Conservation (phyloP, 108 stramenopile species). For the Schizochytrium sp. region DNA sequence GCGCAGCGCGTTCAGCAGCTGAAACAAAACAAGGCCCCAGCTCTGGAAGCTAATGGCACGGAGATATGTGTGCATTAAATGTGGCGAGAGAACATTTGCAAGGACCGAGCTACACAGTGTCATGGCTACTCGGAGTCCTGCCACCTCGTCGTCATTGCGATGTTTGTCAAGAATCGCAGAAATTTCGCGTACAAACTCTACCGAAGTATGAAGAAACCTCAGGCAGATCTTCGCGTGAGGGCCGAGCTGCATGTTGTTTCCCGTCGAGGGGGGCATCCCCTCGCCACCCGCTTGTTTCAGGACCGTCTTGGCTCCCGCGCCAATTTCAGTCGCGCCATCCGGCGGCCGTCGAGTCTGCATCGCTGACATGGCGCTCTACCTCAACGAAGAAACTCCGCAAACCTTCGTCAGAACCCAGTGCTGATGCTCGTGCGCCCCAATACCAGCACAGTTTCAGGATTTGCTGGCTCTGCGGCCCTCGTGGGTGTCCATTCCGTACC, state of each 20-base stretch:
- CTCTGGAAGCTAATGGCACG: slow-evolving; percentile 19
- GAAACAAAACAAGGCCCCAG: slow-evolving; percentile 1
- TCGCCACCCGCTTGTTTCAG: not conserved
- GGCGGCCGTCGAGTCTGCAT: too few species aligned
- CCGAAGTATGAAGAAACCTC: not conserved
- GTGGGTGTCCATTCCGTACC: too few species aligned
- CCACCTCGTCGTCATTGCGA: slow-evolving; percentile 16
- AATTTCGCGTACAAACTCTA: not conserved
- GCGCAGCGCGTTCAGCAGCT: not conserved
- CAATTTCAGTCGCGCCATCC: too few species aligned
- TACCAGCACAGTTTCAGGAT: too few species aligned
- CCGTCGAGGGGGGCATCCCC: not conserved
- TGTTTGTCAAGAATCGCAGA: not conserved
- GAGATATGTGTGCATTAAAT: not conserved
- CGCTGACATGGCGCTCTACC: too few species aligned
- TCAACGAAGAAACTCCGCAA: too few species aligned
- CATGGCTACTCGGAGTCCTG: slow-evolving; percentile 24
- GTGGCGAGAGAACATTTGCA: slow-evolving; percentile 3
- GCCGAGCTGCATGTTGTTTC: not conserved
- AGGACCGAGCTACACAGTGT: not conserved
- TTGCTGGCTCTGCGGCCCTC: too few species aligned
- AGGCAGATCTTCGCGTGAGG: not conserved
- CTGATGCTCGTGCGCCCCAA: too few species aligned
- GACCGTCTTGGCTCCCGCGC: not conserved
- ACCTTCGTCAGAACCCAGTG: too few species aligned